phyloP scores from a whole-genome alignment of 176 grass and related monocot species.

The bread wheat (Triticum aestivum) region IWGSC_CS_RefSeq_v2.1 NC_057795.1:494778845-494779344 shows the following conservation, averaged over 20 bases:
- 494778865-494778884: no score
- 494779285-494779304: not conserved
- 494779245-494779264: not conserved
- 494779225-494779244: not conserved
- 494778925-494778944: no score
- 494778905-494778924: no score
- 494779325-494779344: not conserved
- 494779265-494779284: no score
- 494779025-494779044: not conserved
- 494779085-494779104: not conserved
- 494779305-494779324: not conserved
- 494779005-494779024: not conserved
- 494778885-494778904: no score
- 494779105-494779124: slow-evolving; percentile 1
- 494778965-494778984: not conserved
- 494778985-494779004: not conserved
- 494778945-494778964: no score
- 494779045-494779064: not conserved
- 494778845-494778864: not conserved
- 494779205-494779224: no score
- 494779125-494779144: not conserved
- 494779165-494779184: slow-evolving; percentile 1
- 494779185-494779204: not conserved
- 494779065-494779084: not conserved
- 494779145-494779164: not conserved